Percentiles rank a stretch among this genome's conserved stretches.
Evolutionary conservation across 768 basidiomycete genomes (phyloP).

Genomic region (Lactarius quietus): DNA sequence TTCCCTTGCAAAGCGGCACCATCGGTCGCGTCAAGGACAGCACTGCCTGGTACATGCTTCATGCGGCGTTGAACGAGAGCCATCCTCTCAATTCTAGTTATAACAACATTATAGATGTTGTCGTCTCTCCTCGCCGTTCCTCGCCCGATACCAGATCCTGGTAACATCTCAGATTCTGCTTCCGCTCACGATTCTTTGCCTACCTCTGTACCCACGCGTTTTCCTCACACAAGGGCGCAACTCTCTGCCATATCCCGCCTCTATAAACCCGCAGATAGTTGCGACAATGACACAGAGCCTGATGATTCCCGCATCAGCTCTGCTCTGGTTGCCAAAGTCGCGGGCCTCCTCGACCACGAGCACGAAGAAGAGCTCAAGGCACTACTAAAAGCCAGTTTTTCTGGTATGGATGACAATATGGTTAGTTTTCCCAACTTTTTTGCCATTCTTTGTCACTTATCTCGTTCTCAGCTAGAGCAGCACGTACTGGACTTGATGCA

Average conservation of each 20-base stretch:
- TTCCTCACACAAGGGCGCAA: conserved; percentile 82
- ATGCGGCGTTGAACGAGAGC: conserved; percentile 28
- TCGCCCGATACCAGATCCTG: conserved; percentile 18
- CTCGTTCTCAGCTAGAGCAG: conserved; percentile 65
- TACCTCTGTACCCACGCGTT: conserved; percentile 39
- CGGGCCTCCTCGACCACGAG: conserved; percentile 70
- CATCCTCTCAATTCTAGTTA: conserved; percentile 26
- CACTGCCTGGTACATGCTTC: conserved; percentile 24
- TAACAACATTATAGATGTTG: conserved; percentile 24
- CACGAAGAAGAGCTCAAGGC: conserved; percentile 83
- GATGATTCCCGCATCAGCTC: conserved; percentile 56
- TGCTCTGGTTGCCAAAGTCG: conserved; percentile 65
- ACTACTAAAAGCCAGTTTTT: conserved; percentile 66
- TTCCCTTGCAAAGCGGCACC: background rate
- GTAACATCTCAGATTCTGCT: conserved; percentile 24
- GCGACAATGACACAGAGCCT: conserved; percentile 54
- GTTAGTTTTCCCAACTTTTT: conserved; percentile 40
- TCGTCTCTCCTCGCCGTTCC: conserved; percentile 26
- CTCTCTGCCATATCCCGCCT: conserved; percentile 70
- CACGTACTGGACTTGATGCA: conserved; percentile 95
- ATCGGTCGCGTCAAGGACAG: conserved; percentile 14
- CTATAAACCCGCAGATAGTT: conserved; percentile 56
- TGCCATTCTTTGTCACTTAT: background rate
- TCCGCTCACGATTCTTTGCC: conserved; percentile 15
- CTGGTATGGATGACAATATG: conserved; percentile 57